Base-by-base conservation (phyloP, 176 grass and related monocot genomes). In the Eragrostis nindensis region DNA sequence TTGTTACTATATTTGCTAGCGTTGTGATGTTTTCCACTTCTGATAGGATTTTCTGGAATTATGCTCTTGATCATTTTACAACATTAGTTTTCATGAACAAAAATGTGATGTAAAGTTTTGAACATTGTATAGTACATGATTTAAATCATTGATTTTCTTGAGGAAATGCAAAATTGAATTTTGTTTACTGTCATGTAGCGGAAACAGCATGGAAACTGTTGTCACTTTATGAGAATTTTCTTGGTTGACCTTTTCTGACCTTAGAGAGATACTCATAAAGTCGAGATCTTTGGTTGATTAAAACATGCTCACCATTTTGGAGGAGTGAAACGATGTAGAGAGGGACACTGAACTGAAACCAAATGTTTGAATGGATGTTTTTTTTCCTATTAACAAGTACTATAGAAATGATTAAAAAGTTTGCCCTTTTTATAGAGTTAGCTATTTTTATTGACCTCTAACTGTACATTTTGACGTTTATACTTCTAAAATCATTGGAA, bases 351-450 rank as follows among this genome's bases (percentile, higher is more conserved):
- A 62, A 71, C 8, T 50, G 25, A 77, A 62, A 25, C 22, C 66
- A 66, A 45, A 13, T 76, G 52, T 16, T 66, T 65, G 21, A 75
- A 66, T 64, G 49, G 19, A 6, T 56, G 61, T 62, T 32, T 52
- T 41, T 10, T 39, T 24, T 26, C 62, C 49, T 69, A 48, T 83
- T 79, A 67, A 53, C n/a, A 36, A 76, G 74, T 71, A 27, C n/a
- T 71, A 48, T 24, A 48, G 73, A 75, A 69, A 61, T 10, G 42
- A 16, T 26, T 41, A 64, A 73, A n/a, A n/a, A 7, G 43, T 85
- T 53, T 65, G 15, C 41, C 8, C 42, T 8, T 53, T 36, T 43
- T 60, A 77, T 60, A 19, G 19, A 8, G 25, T 48, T 77, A 70
- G 40, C 8, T 39, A 57, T 59, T 76, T 61, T 69, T 21, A 43